Conservation (phyloP, 805 yeast genomes). For the Debaryomyces castellii region DNA sequence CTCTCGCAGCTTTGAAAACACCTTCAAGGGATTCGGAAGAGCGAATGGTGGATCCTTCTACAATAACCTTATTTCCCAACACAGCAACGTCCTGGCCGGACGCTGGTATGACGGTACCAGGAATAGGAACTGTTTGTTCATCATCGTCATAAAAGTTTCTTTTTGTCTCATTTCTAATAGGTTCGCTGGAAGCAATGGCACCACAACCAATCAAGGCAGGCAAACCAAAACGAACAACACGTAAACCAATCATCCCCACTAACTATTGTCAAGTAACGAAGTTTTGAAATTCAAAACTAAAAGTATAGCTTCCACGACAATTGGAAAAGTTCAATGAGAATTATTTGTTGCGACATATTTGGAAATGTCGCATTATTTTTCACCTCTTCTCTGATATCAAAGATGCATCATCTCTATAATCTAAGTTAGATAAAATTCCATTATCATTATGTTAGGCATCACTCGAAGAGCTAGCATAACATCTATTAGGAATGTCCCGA, state of each 20-base stretch:
- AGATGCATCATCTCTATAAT: neutral
- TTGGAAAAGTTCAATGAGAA: neutral
- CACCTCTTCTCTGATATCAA: neutral
- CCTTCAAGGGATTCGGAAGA: conserved; percentile 50
- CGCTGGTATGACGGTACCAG: conserved; percentile 50
- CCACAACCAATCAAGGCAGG: conserved; percentile 1
- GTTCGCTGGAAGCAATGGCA: neutral
- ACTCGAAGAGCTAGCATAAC: neutral
- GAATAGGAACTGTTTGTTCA: conserved; percentile 42
- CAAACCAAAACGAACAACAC: conserved; percentile 3
- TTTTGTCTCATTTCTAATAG: conserved; percentile 19
- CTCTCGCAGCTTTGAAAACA: conserved; percentile 49
- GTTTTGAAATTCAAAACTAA: neutral
- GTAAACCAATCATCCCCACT: conserved; percentile 5
- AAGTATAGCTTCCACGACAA: neutral
- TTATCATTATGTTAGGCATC: neutral
- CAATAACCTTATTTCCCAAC: conserved; percentile 46
- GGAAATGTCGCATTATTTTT: neutral
- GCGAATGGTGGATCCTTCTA: conserved; percentile 58
- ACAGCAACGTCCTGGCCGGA: conserved; percentile 40
- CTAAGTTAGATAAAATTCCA: neutral
- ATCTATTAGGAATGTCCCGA: neutral
- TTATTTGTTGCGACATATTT: neutral
- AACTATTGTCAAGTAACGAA: neutral
- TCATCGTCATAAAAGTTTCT: conserved; percentile 55